These are phyloP conservation scores for Flaveria floridana DNA, from an alignment of 140 eudicot species.

Conservation along the genomic window DNA sequence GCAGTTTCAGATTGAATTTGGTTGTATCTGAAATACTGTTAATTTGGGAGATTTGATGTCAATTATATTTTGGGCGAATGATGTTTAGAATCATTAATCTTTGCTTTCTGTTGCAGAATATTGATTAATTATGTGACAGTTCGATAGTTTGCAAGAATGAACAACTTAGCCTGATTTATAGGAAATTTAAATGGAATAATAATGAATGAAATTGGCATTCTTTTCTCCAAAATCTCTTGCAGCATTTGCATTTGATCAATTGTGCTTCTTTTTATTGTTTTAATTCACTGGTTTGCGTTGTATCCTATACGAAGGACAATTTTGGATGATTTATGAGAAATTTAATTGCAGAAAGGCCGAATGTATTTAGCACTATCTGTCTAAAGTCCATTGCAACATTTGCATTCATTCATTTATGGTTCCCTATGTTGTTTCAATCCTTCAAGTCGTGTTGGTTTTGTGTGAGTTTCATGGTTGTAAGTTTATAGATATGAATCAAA, in stretches of 20 bases:
- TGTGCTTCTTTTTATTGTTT: no score
- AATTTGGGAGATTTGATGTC: slow-evolving; percentile 20
- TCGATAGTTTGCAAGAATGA: no score
- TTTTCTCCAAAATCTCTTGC: no score
- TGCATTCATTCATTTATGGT: neutral
- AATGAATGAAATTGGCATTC: no score
- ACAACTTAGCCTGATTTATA: no score
- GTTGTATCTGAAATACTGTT: neutral
- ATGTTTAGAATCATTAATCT: slow-evolving; percentile 7
- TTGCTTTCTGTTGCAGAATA: slow-evolving; percentile 11
- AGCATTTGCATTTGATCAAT: no score
- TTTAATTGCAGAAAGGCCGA: neutral
- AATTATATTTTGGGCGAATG: neutral
- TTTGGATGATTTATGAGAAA: neutral
- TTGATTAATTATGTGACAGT: no score
- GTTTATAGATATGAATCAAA: neutral
- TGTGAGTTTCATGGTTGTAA: slow-evolving; percentile 2
- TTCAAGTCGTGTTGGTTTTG: neutral
- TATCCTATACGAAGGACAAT: neutral
- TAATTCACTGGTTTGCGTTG: no score
- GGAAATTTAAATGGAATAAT: no score
- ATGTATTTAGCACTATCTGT: neutral
- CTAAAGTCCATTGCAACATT: neutral
- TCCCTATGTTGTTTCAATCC: neutral
- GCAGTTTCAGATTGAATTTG: slow-evolving; percentile 17